Base-by-base conservation (phyloP, 441 rosid species). In the Melastoma candidum region DNA sequence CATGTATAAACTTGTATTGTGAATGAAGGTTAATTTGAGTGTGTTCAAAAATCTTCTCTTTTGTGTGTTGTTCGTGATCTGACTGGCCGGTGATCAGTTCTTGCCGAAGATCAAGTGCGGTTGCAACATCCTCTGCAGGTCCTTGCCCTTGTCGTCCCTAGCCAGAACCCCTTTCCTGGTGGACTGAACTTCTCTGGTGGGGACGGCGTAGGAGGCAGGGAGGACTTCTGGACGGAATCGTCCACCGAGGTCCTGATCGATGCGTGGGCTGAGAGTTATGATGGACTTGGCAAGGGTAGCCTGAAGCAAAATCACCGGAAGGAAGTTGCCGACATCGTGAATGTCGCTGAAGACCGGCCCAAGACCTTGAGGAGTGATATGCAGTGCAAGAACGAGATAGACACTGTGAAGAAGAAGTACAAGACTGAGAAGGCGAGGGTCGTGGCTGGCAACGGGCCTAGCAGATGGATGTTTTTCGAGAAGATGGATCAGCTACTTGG, bases 331-430 rank as follows among this genome's bases (percentile, higher is more conserved):
- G 61, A 54, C 65, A 50, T 64, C 61, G 65, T 66, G 53, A 66
- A 58, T 63, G 63, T 26, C 68, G 32, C 63, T 48, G 48, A 26
- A n/a, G 50, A 46, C 46, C 4, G 26, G 12, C 12, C 47, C 14
- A 22, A 68, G 60, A 67, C 76, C 0, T 57, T 53, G 53, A 83
- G 74, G 57, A 74, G 84, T 26, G 90, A 84, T 44, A 67, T 78
- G n/a, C 95, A 84, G 71, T 84, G 97, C 51, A 84, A 89, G 73
- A 80, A 89, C 63, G 73, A 93, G 56, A 77, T 89, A 60, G 97
- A 79, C 26, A 89, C 90, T 43, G 59, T 84, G 59, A 89, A 89
- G 79, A 89, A 85, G 78, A 87, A 84, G 71, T 84, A 77, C 66
- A 86, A 76, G 59, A 48, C 75, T n/a, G 97, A 84, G 67, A 86